phyloP scores from a whole-genome alignment of 163 green algal genomes.

The Chlorella variabilis region DNA sequence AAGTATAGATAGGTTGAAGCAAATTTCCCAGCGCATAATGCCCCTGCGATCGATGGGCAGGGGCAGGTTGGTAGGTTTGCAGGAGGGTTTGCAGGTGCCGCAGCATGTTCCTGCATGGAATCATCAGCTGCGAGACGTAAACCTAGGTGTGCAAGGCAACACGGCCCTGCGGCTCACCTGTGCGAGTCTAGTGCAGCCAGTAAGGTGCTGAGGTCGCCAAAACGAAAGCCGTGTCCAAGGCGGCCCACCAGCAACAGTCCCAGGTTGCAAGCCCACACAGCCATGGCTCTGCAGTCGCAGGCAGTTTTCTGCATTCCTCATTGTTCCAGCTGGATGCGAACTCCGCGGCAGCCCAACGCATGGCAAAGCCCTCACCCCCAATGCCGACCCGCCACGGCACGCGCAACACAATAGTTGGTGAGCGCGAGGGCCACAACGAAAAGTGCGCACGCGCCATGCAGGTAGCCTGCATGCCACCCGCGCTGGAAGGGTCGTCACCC shows the following conservation, averaged over 20 bases:
- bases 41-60: constrained; percentile 29
- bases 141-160: too few species aligned
- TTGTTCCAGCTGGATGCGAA: background rate
- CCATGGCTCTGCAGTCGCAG: constrained; percentile 43
- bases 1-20: constrained; percentile 89
- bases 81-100: background rate
- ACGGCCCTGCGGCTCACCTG: constrained; percentile 5
- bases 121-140: background rate
- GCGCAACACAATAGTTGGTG: constrained; percentile 52
- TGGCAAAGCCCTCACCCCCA: constrained; percentile 44
- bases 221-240: constrained; percentile 57
- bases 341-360: background rate
- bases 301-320: too few species aligned
- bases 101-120: background rate
- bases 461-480: constrained; percentile 4
- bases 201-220: constrained; percentile 36
- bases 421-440: constrained; percentile 51
- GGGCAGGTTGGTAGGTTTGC: background rate
- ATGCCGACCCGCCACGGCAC: constrained; percentile 7
- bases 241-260: constrained; percentile 60
- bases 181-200: constrained; percentile 55
- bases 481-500: background rate
- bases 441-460: constrained; percentile 61
- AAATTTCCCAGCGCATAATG: constrained; percentile 84
- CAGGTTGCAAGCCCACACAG: constrained; percentile 63